These are phyloP conservation scores for Chlorophyllum brunneum DNA, from an alignment of 768 basidiomycete species.

Conservation along the genomic window DNA sequence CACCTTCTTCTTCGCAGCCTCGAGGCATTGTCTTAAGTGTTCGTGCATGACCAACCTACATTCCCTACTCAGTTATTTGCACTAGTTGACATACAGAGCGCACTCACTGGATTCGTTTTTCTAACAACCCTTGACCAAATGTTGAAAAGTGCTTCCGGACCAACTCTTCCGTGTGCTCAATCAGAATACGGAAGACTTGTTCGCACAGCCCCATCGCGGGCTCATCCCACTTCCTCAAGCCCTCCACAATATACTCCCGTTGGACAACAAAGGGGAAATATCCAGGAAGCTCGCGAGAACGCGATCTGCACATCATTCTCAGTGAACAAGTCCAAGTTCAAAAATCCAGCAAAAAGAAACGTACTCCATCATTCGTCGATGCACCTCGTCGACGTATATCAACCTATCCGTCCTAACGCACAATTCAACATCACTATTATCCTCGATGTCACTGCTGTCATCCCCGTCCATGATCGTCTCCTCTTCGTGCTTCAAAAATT, in stretches of 20 bases:
- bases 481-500: slow-evolving; percentile 20
- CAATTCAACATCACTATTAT: slow-evolving; percentile 10
- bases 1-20: slow-evolving; percentile 36
- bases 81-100: background rate
- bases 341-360: background rate
- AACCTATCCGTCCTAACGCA: background rate
- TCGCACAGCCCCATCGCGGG: slow-evolving; percentile 47
- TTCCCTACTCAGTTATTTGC: background rate
- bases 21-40: slow-evolving; percentile 42
- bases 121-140: slow-evolving; percentile 50
- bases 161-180: slow-evolving; percentile 35
- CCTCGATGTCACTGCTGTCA: background rate
- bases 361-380: slow-evolving; percentile 17
- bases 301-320: slow-evolving; percentile 57
- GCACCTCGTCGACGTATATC: slow-evolving; percentile 25
- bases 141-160: slow-evolving; percentile 45
- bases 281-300: slow-evolving; percentile 68
- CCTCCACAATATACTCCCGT: slow-evolving; percentile 39
- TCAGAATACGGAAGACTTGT: slow-evolving; percentile 31
- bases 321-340: background rate
- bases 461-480: background rate
- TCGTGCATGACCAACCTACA: slow-evolving; percentile 34
- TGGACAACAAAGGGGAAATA: slow-evolving; percentile 64
- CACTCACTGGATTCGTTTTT: slow-evolving; percentile 39
- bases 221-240: slow-evolving; percentile 43